Evolutionary conservation across 1,139 yeast genomes (phyloP), one percentile per base, ranked within the genome.

Genomic region (Candida tetrigidarum): DNA sequence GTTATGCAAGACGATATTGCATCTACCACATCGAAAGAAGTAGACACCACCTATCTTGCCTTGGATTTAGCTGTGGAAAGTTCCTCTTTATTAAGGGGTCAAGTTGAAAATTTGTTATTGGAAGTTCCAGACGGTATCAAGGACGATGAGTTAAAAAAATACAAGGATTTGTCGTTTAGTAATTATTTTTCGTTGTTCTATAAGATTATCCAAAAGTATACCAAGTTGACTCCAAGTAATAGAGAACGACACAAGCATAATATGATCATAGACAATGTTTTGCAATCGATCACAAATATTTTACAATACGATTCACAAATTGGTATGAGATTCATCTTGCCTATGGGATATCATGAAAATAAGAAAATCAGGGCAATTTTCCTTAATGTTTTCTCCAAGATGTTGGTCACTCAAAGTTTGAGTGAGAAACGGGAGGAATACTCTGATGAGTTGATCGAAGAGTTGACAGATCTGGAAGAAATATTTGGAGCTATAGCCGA

Each of bases 321-420:
- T 41, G 96, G 96, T 8, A 72, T 89, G 59, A 83, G 82, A 44
- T 81, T 82, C 62, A 91, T 92, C 1, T 65, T 90, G 12, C 91
- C 95, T 0, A 72, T 89, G 58, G 96, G 96, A 0, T 86, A 83
- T 55, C 90, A 89, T 54, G 79, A 78, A 32, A 86, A 86, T 57
- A 64, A 68, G 16, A 78, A 81, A 44, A 81, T 88, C 26, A 69
- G 96, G 48, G 69, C 86, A 5, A 83, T 93, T 1, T 88, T 89
- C 57, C 71, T 89, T 58, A 85, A 85, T 51, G 93, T 89, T 3
- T 87, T 90, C 56, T 81, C 87, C 1, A 82, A 84, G 46, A 86
- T 62, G 79, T 83, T 57, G 67, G 74, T 57, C 59, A 78, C 64
- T 60, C 76, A 62, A 58, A 71, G 68, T 42, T 46, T 50, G 9